phyloP scores from a whole-genome alignment of 108 stramenopile species.

The Cyclotella cryptica region DNA sequence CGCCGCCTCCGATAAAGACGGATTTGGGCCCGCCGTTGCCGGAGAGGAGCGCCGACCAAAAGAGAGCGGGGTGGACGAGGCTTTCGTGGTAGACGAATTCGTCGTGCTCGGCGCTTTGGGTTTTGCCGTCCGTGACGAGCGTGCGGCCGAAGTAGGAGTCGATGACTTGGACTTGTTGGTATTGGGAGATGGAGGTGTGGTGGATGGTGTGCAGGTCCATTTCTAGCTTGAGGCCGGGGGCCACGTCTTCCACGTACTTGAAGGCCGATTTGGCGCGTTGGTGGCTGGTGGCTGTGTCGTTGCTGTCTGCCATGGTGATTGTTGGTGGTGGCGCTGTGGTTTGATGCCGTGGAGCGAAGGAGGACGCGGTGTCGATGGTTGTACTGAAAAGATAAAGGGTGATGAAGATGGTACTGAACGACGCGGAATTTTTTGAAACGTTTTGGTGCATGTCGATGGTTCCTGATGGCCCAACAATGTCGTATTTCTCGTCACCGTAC shows the following conservation, averaged over 20 bases:
- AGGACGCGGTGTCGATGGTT: too few relatives aligned
- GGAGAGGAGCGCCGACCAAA: slow-evolving; percentile 52
- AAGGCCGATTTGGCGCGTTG: slow-evolving; percentile 66
- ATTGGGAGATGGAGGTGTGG: slow-evolving; percentile 54
- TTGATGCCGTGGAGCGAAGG: too few relatives aligned
- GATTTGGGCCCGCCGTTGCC: slow-evolving; percentile 58
- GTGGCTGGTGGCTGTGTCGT: slow-evolving; percentile 26
- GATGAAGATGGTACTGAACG: too few relatives aligned
- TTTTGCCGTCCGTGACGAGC: slow-evolving; percentile 93
- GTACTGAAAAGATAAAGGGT: too few relatives aligned
- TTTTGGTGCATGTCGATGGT: too few relatives aligned
- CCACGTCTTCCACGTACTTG: slow-evolving; percentile 60
- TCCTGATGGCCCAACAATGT: too few relatives aligned
- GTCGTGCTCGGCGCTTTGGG: slow-evolving; percentile 84
- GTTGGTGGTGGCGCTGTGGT: neutral
- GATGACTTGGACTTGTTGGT: slow-evolving; percentile 49
- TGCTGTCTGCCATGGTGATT: neutral
- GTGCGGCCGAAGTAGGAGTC: slow-evolving; percentile 62
- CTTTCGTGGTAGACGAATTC: slow-evolving; percentile 91
- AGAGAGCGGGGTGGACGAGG: slow-evolving; percentile 83
- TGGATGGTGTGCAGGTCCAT: slow-evolving; percentile 61
- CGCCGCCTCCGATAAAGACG: slow-evolving; percentile 91
- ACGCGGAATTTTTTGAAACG: too few relatives aligned
- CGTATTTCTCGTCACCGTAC: too few relatives aligned
- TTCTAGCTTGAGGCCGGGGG: slow-evolving; percentile 61